Conservation (phyloP, 331 rosid genomes). For the Prunus yedoensis region DNA sequence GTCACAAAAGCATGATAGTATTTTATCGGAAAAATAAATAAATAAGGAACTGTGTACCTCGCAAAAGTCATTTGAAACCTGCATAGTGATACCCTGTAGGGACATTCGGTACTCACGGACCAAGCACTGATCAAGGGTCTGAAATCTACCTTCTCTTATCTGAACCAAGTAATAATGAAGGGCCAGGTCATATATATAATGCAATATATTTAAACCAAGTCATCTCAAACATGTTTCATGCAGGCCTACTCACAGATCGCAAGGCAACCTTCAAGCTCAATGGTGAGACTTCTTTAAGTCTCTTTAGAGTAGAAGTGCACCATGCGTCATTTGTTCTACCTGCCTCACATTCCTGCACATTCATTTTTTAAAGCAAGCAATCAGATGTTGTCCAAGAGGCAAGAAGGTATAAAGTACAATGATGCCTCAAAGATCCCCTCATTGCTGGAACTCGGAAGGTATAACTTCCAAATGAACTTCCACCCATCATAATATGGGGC, state of each 20-base stretch:
- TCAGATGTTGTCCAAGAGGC: neutral
- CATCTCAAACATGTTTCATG: neutral
- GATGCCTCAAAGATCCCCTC: neutral
- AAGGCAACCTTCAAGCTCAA: constrained; percentile 84
- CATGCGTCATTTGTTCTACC: constrained; percentile 64
- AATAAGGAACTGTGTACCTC: constrained; percentile 52
- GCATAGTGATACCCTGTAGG: constrained; percentile 54
- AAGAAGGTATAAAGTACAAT: neutral
- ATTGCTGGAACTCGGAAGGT: neutral
- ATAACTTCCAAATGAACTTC: neutral
- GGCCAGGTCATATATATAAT: neutral
- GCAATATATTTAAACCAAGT: neutral
- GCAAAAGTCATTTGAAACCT: constrained; percentile 68
- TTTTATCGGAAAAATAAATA: constrained; percentile 1
- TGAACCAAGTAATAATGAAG: constrained; percentile 29
- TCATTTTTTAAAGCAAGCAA: constrained; percentile 20
- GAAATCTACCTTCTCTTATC: constrained; percentile 84
- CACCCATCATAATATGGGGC: neutral
- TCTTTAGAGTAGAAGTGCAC: constrained; percentile 63
- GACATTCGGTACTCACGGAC: constrained; percentile 79
- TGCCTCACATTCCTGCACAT: constrained; percentile 60
- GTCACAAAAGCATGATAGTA: neutral
- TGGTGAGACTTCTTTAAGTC: constrained; percentile 82
- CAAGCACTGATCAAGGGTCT: constrained; percentile 85
- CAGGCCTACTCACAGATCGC: constrained; percentile 66